Evolutionary conservation across 106 monocot species (phyloP).

Genomic region (Allium sativum): DNA sequence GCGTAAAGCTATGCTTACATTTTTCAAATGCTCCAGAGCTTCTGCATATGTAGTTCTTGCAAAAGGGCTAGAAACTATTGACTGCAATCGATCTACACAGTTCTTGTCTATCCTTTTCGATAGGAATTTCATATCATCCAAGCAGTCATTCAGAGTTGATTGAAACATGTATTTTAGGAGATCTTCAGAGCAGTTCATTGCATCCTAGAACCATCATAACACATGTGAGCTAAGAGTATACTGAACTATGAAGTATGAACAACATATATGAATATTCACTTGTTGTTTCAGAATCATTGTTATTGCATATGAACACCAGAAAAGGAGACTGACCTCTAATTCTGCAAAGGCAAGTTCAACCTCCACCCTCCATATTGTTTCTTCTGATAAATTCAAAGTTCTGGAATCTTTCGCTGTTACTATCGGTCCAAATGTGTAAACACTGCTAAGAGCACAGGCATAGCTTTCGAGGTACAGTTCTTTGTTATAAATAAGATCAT

Average conservation of each 20-base stretch:
- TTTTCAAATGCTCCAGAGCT: conserved; percentile 47
- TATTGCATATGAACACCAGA: too few relatives aligned
- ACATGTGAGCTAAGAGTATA: too few relatives aligned
- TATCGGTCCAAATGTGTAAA: conserved; percentile 59
- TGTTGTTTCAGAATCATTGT: too few relatives aligned
- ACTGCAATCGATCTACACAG: conserved; percentile 33
- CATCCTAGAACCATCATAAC: conserved; percentile 32
- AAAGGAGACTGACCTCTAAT: conserved; percentile 39
- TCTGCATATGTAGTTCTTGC: conserved; percentile 59
- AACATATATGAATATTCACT: too few relatives aligned
- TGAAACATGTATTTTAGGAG: conserved; percentile 52
- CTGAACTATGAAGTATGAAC: too few relatives aligned
- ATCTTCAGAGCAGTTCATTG: conserved; percentile 69
- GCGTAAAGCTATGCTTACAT: conserved; percentile 24
- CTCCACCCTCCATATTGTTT: conserved; percentile 73
- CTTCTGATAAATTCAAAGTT: conserved; percentile 32
- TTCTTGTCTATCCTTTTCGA: conserved; percentile 27
- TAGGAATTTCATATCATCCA: conserved; percentile 50
- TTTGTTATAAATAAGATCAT: too few relatives aligned
- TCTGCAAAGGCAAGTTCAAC: conserved; percentile 64
- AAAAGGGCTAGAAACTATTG: conserved; percentile 23
- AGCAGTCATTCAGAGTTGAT: conserved; percentile 31
- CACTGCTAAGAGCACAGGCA: conserved; percentile 65
- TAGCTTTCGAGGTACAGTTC: conserved; percentile 68
- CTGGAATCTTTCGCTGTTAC: conserved; percentile 35